Conservation (phyloP, 139 green algal species). For the Chlorella sp. region DNA sequence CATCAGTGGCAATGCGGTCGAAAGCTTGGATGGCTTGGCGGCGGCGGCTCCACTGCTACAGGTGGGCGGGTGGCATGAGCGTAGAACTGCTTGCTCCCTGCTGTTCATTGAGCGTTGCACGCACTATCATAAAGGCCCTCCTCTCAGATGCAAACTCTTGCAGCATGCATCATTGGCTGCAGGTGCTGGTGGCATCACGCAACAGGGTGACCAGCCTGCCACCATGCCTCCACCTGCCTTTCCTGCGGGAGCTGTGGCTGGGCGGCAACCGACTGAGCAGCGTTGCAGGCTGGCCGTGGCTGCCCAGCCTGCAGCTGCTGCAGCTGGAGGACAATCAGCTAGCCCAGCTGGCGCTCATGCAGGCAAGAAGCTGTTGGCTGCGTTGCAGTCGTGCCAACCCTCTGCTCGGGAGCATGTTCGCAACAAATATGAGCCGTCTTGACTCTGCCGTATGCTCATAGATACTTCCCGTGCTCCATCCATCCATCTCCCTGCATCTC, state of each 20-base stretch:
- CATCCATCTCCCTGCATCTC: neutral
- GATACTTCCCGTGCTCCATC: too few species aligned
- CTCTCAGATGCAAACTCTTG: too few species aligned
- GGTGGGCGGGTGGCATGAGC: too few species aligned
- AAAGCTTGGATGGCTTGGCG: conserved; percentile 10
- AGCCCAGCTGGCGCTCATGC: neutral
- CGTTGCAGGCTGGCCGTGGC: conserved; percentile 20
- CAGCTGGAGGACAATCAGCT: conserved; percentile 24
- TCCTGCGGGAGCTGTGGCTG: conserved; percentile 38
- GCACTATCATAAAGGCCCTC: too few species aligned
- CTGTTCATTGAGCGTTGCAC: too few species aligned
- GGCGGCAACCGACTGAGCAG: neutral
- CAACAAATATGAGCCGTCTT: too few species aligned
- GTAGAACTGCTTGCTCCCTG: too few species aligned
- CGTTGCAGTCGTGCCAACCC: neutral
- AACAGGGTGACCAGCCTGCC: conserved; percentile 14
- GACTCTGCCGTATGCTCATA: too few species aligned
- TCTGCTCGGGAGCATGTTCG: neutral
- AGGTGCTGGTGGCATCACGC: neutral
- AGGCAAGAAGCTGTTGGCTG: neutral
- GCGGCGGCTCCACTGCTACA: conserved; percentile 13
- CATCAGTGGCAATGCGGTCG: neutral
- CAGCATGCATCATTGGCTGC: too few species aligned
- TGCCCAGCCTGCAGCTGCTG: conserved; percentile 37
- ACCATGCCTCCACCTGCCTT: conserved; percentile 15